Conservation (phyloP, 2,329 filamentous ascomycete genomes). For the Cladophialophora yegresii region DNA sequence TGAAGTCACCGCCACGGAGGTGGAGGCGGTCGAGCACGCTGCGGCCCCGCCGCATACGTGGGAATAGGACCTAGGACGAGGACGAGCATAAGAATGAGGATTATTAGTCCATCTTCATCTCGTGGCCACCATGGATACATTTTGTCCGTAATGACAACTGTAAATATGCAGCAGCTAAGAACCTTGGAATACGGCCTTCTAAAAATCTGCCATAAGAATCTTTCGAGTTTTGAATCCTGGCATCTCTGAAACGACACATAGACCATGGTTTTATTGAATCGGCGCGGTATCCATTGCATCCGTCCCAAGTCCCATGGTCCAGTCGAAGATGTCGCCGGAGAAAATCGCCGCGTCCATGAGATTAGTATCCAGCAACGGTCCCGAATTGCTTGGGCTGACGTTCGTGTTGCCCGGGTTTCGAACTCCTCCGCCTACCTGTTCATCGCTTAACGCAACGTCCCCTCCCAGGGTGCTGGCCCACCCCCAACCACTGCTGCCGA, state of each 20-base stretch:
- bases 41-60: slow-evolving; percentile 8
- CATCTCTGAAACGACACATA: neutral
- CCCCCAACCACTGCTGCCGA: neutral
- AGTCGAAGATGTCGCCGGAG: slow-evolving; percentile 10
- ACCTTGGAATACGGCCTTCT: neutral
- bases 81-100: neutral
- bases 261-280: neutral
- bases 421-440: neutral
- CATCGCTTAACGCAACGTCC: neutral
- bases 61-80: slow-evolving; percentile 4
- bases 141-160: neutral
- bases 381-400: neutral
- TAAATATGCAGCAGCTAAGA: neutral
- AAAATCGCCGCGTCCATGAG: slow-evolving; percentile 1
- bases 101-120: neutral
- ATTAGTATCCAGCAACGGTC: neutral
- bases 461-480: neutral
- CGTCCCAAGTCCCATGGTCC: slow-evolving; percentile 6
- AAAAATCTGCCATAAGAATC: neutral
- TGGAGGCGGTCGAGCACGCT: slow-evolving; percentile 1
- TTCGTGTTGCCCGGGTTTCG: neutral
- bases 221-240: neutral
- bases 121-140: neutral
- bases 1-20: slow-evolving; percentile 1
- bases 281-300: neutral